Evolutionary conservation across 805 yeast species (phyloP), one percentile per base, ranked within the genome.

Genomic region (Saitoella complicata): DNA sequence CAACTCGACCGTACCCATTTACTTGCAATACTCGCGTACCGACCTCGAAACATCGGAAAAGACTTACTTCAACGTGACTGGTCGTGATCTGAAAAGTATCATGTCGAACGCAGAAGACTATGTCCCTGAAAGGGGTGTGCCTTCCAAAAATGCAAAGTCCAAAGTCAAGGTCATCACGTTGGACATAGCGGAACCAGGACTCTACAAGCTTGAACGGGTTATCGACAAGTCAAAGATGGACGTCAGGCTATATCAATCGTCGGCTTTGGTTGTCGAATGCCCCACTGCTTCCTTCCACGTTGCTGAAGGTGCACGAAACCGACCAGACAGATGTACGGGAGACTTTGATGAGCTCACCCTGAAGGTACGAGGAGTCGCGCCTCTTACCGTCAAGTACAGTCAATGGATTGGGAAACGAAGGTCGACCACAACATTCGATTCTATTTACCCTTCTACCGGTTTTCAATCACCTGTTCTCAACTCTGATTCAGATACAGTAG

Each of bases 1-100:
- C 53, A 87, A 91, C 54, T 78, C 95, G 7, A 76, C 95, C 4
- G 80, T 76, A 37, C 72, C 94, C 4, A 78, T 76, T 1, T 67
- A 64, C 42, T 63, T 91, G 41, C 85, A 80, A 57, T 57, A 91
- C 39, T 71, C 74, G 46, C 74, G 71, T 55, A 71, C 69, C 11
- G 75, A 75, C 43, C 70, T 83, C 5, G 69, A 67, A 6, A 68
- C 75, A 3, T 71, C 73, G 51, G 63, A 67, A 39, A 61, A 70
- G 11, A 56, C 64, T 1, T 53, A 65, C 9, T 57, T 75, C 36
- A 76, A 76, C 52, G 81, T 69, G 58, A 71, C 83, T 1, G 68
- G 68, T 38, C 66, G 66, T 33, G 79, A 80, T 21, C 63, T 88
- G 48, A 64, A 64, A 31, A 68, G 63, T 45, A 58, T 51, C 41